A percentile compares a stretch with the other conserved stretches of the same genome.
Conservation (phyloP, 257 asterid genomes). For the Ballota nigra region DNA sequence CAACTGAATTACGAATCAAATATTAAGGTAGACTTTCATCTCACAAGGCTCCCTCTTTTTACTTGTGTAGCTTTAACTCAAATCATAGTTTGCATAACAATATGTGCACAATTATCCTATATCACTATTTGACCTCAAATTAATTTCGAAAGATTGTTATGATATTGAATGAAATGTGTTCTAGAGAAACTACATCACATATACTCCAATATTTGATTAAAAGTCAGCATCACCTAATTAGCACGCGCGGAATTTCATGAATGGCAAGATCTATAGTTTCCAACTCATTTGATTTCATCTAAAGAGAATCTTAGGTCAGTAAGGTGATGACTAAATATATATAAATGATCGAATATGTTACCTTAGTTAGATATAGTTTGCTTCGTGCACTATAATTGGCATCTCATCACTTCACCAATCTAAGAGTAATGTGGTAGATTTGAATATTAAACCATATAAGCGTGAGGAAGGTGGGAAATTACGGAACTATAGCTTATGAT, state of each 20-base stretch:
- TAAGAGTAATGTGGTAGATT: neutral
- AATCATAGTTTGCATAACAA: too few species aligned
- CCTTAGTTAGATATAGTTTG: neutral
- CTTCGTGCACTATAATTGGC: neutral
- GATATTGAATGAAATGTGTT: too few species aligned
- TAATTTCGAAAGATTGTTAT: neutral
- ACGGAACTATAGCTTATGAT: too few species aligned
- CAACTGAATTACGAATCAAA: too few species aligned
- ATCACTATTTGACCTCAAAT: neutral
- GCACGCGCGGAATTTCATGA: neutral
- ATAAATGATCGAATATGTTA: neutral
- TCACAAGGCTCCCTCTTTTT: too few species aligned
- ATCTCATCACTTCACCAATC: neutral
- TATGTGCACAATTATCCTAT: neutral
- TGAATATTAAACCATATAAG: neutral
- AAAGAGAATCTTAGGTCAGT: too few species aligned
- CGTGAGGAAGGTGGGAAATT: neutral
- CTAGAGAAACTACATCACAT: neutral
- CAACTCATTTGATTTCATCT: neutral
- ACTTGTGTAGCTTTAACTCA: too few species aligned
- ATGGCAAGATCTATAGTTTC: neutral
- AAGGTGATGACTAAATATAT: neutral
- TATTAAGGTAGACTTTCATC: too few species aligned
- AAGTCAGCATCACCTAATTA: neutral
- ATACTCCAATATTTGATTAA: neutral